Evolutionary conservation across 169 alveolate genomes (phyloP), one percentile per base, ranked within the genome.

Genomic region (Plasmodium gonderi): DNA sequence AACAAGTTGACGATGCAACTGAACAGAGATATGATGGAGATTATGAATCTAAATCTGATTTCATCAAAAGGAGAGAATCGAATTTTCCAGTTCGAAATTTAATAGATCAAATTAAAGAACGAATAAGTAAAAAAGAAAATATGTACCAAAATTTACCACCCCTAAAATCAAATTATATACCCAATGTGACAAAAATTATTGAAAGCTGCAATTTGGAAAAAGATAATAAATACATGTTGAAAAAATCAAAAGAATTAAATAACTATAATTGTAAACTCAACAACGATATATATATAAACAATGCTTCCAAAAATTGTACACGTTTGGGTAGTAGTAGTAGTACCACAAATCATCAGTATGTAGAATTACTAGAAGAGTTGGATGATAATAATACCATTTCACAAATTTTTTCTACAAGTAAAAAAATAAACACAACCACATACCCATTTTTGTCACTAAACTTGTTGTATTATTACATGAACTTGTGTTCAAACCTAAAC

Each of bases 271-370:
- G 78, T 42, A 90, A 90, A 47, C 47, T 90, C n/a, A 77, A 90
- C 49, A 90, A 90, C 80, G 94, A 90, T 79, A 79, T 90, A 65
- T 90, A 90, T 68, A 90, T 90, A 90, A 90, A 79, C 9, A 65
- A 90, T 7, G 44, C 94, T 12, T 64, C 94, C 40, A 90, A 69
- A 51, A 90, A 79, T 29, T 90, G 94, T 79, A 77, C 76, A 5
- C 42, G 75, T 12, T 36, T 90, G 26, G 94, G 94, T 11, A 82
- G 49, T 44, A 79, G 40, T 23, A 60, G 72, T 36, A 60, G 72
- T 5, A 87, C 79, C n/a, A 87, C 79, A 36, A 90, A 76, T 64
- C 23, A 90, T 38, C 65, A 65, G 11, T 90, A 42, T 79, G 82
- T 90, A 29, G 94, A 90, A 90, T 78, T 90, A 65, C 20, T 90